Conservation (phyloP, 441 rosid genomes). For the Codiaeum variegatum region DNA sequence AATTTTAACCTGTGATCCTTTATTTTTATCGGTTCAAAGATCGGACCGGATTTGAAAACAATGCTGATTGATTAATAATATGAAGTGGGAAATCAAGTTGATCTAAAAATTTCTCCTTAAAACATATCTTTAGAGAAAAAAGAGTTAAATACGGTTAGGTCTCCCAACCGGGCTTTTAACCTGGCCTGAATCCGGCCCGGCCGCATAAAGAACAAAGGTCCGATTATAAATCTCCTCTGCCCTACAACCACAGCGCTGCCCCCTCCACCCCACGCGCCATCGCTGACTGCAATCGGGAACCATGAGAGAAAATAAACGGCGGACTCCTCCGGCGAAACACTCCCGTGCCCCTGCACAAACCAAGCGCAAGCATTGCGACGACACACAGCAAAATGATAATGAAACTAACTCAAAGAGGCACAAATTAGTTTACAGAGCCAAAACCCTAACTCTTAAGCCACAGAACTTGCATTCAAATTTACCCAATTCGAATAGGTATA, state of each 20-base stretch:
- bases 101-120: no score
- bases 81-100: no score
- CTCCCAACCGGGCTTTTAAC: no score
- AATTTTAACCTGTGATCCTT: no score
- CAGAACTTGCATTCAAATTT: constrained; percentile 18
- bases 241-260: no score
- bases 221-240: not conserved
- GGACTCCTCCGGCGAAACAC: constrained; percentile 12
- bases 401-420: constrained; percentile 24
- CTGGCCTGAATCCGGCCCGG: no score
- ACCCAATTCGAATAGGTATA: constrained; percentile 29
- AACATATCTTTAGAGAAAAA: no score
- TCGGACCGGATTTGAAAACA: no score
- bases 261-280: not conserved
- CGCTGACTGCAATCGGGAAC: not conserved
- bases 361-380: constrained; percentile 29
- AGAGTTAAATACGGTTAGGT: no score
- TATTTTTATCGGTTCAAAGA: no score
- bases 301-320: constrained; percentile 30
- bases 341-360: constrained; percentile 20
- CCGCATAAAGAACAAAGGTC: no score
- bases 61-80: no score
- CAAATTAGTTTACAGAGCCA: constrained; percentile 21
- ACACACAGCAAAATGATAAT: constrained; percentile 15
- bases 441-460: constrained; percentile 31